Evolutionary conservation across 2,329 filamentous ascomycete genomes (phyloP).

Genomic region (Septoria petroselini): DNA sequence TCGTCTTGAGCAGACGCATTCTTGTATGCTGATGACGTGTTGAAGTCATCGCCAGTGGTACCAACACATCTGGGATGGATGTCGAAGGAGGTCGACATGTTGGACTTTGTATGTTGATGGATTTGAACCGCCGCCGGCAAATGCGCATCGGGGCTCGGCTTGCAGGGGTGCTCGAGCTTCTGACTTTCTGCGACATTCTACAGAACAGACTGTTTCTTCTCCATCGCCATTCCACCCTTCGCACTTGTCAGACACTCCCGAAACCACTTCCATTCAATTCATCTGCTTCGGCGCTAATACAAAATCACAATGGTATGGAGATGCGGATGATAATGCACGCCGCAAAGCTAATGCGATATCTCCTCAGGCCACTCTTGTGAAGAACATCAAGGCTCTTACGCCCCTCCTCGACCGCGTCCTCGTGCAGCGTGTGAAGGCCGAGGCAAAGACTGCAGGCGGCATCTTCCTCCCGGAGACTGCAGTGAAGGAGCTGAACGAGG

Average conservation of each 20-base stretch:
- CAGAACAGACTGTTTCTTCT: constrained; percentile 5
- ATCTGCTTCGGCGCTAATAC: background rate
- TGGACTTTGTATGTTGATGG: background rate
- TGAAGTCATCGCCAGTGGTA: constrained; percentile 27
- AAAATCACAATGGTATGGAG: constrained; percentile 31
- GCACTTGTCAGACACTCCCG: constrained; percentile 20
- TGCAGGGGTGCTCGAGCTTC: constrained; percentile 12
- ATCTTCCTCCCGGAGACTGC: constrained; percentile 97
- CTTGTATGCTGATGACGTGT: background rate
- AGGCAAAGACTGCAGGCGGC: constrained; percentile 91
- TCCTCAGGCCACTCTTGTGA: constrained; percentile 60
- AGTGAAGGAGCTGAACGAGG: constrained; percentile 98
- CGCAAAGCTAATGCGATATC: constrained; percentile 24
- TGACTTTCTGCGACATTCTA: constrained; percentile 11
- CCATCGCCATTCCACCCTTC: constrained; percentile 7
- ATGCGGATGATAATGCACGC: constrained; percentile 4
- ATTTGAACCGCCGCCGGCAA: constrained; percentile 7
- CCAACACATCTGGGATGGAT: constrained; percentile 27
- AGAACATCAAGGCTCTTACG: constrained; percentile 90
- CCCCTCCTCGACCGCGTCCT: constrained; percentile 97
- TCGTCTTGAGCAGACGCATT: background rate
- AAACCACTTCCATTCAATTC: constrained; percentile 18
- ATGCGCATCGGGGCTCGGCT: constrained; percentile 2
- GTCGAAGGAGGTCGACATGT: constrained; percentile 7
- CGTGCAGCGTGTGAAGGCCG: constrained; percentile 95